A percentile compares a stretch with the other conserved stretches of the same genome.
phyloP scores from a whole-genome alignment of 768 basidiomycete genomes.

The Hericium rajendrae region DNA sequence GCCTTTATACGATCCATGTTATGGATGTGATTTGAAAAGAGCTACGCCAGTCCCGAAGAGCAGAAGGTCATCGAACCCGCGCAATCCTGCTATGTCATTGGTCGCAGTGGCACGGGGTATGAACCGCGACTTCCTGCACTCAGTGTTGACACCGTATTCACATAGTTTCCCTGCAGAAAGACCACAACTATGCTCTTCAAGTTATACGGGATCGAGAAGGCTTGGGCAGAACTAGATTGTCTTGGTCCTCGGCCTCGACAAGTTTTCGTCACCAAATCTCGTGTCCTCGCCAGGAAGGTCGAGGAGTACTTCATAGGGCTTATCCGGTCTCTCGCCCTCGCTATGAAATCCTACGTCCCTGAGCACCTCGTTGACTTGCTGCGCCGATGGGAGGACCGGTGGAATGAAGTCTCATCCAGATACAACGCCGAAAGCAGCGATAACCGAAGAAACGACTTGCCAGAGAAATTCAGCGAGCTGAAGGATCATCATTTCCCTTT shows the following conservation, averaged over 20 bases:
- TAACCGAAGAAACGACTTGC: constrained; percentile 34
- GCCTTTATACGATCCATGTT: no score
- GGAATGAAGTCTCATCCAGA: constrained; percentile 24
- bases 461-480: constrained; percentile 44
- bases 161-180: constrained; percentile 33
- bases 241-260: constrained; percentile 45
- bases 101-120: constrained; percentile 68
- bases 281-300: constrained; percentile 58
- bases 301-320: constrained; percentile 53
- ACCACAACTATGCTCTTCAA: constrained; percentile 73
- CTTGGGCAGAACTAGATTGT: constrained; percentile 31
- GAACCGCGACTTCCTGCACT: constrained; percentile 1
- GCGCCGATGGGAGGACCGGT: constrained; percentile 5
- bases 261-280: constrained; percentile 65
- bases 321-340: constrained; percentile 31
- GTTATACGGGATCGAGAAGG: constrained; percentile 59
- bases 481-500: constrained; percentile 56
- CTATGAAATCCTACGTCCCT: constrained; percentile 20
- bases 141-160: background rate
- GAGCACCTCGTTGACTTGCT: constrained; percentile 29
- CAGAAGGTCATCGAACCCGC: constrained; percentile 8
- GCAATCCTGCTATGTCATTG: constrained; percentile 11
- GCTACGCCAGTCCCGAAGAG: constrained; percentile 4
- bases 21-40: background rate
- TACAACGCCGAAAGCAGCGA: constrained; percentile 30